phyloP scores from a whole-genome alignment of 1,284 basidiomycete genomes.

The Cutaneotrichosporon cavernicola region DNA sequence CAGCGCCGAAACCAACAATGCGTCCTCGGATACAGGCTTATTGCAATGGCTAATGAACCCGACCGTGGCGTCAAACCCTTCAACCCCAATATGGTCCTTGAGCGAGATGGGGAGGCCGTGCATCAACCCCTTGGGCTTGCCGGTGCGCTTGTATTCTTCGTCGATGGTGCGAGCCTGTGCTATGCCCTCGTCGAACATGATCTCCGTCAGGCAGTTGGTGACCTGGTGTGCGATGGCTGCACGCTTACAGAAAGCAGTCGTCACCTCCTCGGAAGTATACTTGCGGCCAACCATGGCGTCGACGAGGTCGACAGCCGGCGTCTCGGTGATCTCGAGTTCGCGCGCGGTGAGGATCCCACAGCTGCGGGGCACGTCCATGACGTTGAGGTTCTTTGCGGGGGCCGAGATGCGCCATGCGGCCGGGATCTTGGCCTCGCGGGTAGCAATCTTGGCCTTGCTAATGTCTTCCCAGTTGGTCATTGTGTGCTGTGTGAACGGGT shows the following conservation, averaged over 20 bases:
- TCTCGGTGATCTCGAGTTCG: conserved; percentile 68
- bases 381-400: conserved; percentile 44
- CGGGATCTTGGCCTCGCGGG: conserved; percentile 60
- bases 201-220: conserved; percentile 52
- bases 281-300: conserved; percentile 59
- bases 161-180: conserved; percentile 51
- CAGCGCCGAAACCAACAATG: conserved; percentile 21
- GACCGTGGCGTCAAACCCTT: conserved; percentile 37
- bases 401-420: conserved; percentile 57
- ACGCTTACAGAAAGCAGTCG: conserved; percentile 68
- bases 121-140: conserved; percentile 50
- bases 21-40: conserved; percentile 19
- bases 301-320: conserved; percentile 39
- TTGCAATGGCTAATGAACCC: conserved; percentile 27
- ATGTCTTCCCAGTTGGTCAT: conserved; percentile 56
- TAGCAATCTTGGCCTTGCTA: conserved; percentile 57
- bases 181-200: conserved; percentile 50
- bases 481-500: neutral
- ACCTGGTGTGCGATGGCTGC: conserved; percentile 77
- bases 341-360: conserved; percentile 62
- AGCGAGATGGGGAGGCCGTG: conserved; percentile 56
- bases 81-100: conserved; percentile 34
- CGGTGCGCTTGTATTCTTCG: conserved; percentile 43
- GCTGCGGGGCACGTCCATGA: conserved; percentile 60
- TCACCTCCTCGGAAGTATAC: conserved; percentile 74